A percentile compares a stretch with the other conserved stretches of the same genome.
Evolutionary conservation across 805 yeast species (phyloP).

Genomic region (Saturnispora diversa): DNA sequence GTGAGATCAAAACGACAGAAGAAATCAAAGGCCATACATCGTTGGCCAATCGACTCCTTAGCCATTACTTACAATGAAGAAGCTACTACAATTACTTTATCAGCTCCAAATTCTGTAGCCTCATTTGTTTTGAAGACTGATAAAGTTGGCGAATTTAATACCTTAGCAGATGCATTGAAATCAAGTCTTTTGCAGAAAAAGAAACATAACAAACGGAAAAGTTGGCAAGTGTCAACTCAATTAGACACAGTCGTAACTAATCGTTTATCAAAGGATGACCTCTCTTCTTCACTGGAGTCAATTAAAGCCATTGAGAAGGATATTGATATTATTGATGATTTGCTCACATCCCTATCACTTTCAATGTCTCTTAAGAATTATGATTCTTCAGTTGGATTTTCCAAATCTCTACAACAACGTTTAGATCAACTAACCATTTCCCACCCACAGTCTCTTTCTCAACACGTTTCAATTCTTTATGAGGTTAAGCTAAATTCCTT

Average conservation of each 20-base stretch:
- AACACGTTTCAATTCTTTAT: constrained; percentile 13
- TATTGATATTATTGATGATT: constrained; percentile 33
- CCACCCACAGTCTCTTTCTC: constrained; percentile 19
- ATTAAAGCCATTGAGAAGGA: constrained; percentile 17
- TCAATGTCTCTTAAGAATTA: constrained; percentile 41
- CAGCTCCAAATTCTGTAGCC: neutral
- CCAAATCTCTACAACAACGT: constrained; percentile 21
- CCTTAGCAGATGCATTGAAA: neutral
- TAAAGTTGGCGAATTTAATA: constrained; percentile 1
- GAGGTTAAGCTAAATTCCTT: constrained; percentile 21
- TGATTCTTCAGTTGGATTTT: constrained; percentile 34
- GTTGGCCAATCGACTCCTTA: constrained; percentile 48
- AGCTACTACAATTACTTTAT: neutral
- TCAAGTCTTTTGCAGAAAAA: constrained; percentile 1
- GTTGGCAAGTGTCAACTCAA: constrained; percentile 4
- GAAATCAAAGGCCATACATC: constrained; percentile 55
- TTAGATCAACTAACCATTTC: constrained; percentile 14
- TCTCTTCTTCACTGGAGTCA: constrained; percentile 13
- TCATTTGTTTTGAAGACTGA: constrained; percentile 8
- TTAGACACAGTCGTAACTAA: constrained; percentile 40
- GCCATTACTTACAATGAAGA: constrained; percentile 21
- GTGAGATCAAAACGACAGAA: constrained; percentile 30
- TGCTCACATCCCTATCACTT: constrained; percentile 43
- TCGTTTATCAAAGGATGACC: constrained; percentile 29
- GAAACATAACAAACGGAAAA: constrained; percentile 5